Percentiles rank a stretch among this genome's conserved stretches.
phyloP scores from a whole-genome alignment of 441 rosid species.

The Erysimum pusillum region DNA sequence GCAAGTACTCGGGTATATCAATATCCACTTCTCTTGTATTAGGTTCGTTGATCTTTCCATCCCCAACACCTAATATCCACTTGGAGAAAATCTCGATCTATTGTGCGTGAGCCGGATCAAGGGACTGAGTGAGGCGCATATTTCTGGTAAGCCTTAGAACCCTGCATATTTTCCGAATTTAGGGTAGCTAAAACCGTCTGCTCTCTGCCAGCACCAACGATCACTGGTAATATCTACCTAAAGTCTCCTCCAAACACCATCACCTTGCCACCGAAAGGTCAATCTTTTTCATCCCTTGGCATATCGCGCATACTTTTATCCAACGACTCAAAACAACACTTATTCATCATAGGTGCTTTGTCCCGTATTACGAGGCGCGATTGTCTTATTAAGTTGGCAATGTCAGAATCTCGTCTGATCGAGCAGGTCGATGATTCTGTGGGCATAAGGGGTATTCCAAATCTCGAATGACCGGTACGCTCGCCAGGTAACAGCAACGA shows the following conservation, averaged over 20 bases:
- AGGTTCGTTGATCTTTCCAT: background rate
- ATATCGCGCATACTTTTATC: too few relatives aligned
- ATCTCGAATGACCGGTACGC: too few relatives aligned
- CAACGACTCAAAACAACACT: too few relatives aligned
- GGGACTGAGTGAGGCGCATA: too few relatives aligned
- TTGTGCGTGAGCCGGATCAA: background rate
- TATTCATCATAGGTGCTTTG: too few relatives aligned
- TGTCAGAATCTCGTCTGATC: too few relatives aligned
- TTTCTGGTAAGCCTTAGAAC: too few relatives aligned
- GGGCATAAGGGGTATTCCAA: too few relatives aligned
- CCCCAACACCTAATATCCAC: background rate
- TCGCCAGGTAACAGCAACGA: too few relatives aligned
- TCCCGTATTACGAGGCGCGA: background rate
- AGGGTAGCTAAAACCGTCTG: background rate
- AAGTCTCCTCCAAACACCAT: background rate
- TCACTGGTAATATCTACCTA: background rate
- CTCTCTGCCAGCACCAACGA: background rate
- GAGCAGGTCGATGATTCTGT: too few relatives aligned
- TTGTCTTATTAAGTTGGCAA: too few relatives aligned
- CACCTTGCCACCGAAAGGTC: background rate
- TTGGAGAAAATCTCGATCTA: background rate
- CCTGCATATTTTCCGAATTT: background rate
- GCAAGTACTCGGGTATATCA: background rate
- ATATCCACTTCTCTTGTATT: background rate
- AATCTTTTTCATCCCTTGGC: too few relatives aligned